Evolutionary conservation across 352 stramenopile genomes (phyloP).

Genomic region (Phytophthora parvispora): DNA sequence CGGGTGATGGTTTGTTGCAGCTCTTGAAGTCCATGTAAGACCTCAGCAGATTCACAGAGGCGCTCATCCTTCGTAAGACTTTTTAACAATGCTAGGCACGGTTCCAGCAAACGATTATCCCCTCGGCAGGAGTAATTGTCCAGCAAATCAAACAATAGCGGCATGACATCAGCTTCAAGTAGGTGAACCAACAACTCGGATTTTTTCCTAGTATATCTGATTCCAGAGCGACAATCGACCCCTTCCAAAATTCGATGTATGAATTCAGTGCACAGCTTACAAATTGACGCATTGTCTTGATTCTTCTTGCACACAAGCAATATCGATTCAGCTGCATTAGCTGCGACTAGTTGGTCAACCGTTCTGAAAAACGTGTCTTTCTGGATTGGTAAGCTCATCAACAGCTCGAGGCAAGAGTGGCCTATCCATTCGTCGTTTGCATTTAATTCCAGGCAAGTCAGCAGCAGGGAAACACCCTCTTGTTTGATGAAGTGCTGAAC

Average conservation of each 20-base stretch:
- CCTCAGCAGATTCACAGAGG: conserved; percentile 36
- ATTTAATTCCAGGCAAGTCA: conserved; percentile 31
- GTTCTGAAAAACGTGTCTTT: conserved; percentile 11
- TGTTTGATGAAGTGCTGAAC: conserved; percentile 22
- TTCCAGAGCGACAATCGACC: conserved; percentile 3
- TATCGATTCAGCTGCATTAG: conserved; percentile 7
- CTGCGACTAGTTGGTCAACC: conserved; percentile 12
- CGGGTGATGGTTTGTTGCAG: conserved; percentile 38
- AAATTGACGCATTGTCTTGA: conserved; percentile 14
- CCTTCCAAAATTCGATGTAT: conserved; percentile 21
- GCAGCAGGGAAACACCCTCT: conserved; percentile 18
- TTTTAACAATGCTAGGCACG: conserved; percentile 45
- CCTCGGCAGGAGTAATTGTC: conserved; percentile 27
- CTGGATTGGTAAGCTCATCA: conserved; percentile 4
- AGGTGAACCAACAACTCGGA: conserved; percentile 28
- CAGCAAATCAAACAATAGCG: conserved; percentile 35
- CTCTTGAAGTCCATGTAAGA: conserved; percentile 38
- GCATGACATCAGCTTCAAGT: conserved; percentile 27
- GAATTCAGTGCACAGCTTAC: conserved; percentile 24
- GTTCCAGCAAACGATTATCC: conserved; percentile 21
- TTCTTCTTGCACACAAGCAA: conserved; percentile 22
- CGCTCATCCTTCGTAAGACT: conserved; percentile 38
- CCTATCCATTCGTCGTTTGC: conserved; percentile 25
- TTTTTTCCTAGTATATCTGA: conserved; percentile 15
- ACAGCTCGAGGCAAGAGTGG: conserved; percentile 10